Evolutionary conservation across 225 moss, liverwort and hornwort genomes (phyloP), one percentile per base, ranked within the genome.

Genomic region (Anthoceros angustus): DNA sequence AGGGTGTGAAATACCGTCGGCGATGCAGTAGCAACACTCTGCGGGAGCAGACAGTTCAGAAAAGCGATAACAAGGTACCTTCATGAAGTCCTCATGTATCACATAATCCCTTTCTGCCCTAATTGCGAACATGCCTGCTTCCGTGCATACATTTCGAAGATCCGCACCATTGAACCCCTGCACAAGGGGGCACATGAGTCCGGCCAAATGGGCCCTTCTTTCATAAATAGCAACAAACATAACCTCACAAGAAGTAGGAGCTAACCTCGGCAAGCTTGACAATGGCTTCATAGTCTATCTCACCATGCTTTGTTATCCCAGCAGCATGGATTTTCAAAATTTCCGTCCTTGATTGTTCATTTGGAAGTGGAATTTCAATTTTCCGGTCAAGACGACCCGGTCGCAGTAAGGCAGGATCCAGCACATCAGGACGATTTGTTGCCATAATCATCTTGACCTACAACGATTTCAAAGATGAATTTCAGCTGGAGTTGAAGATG

Each of bases 401-500:
- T 20, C 93, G 86, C 21, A 94, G 86, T 64, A 94, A 68, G 18
- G 93, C 90, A 74, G 93, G 93, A 75, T 94, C 93, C 46, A 94
- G 81, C 43, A 94, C 90, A 79, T 94, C 90, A 12, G 90, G 93
- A 25, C 93, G 84, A 79, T 94, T 94, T 60, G 93, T 94, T 48
- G 93, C 93, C 93, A 94, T 90, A 12, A 94, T 94, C 93, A 94
- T 94, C 78, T 94, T 94, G 7, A 94, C 93, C 93, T 93, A 79
- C 23, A 79, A 46, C 43, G 43, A 26, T 66, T 32, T 46, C 39
- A 16, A 71, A 74, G 63, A 66, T 11, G 61, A 25, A 63, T 23
- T 40, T 65, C 60, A 16, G 74, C 67, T 63, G 42, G 12, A 68
- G 64, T 12, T 18, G 61, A 6, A 32, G 32, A 32, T 32, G 32